Base-by-base conservation (phyloP, 2,329 filamentous ascomycete species). In the Apiospora koreana region DNA sequence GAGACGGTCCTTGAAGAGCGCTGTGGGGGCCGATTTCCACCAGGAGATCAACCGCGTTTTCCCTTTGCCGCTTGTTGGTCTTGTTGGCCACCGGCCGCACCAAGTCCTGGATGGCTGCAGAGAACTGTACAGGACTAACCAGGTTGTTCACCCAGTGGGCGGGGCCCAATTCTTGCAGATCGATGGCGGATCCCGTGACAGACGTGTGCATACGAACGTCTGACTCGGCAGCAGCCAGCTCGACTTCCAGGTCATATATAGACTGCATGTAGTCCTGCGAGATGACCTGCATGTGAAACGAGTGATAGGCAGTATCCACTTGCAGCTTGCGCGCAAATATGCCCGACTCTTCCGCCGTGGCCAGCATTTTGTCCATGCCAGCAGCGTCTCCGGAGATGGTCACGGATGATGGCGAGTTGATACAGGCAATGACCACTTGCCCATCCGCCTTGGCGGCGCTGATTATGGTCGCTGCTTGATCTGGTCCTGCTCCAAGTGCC, bases 251-350 rank as follows among this genome's bases (percentile, higher is more conserved):
- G 16, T 23, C 18, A 67, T 70, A 50, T 50, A 79, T 72, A n/a
- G 74, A 71, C 9, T 71, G 28, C 31, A 74, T 67, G 69, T 80
- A 81, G 8, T 69, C 43, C 4, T 46, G 42, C 10, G 76, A 76
- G 14, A 79, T 73, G 1, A 73, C 72, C 0, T 68, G 68, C 79
- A 82, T 81, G 64, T 81, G 79, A 31, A 77, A 75, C 0, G 79
- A 80, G 62, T 80, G 79, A 64, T 79, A 76, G 7, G 74, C 75
- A 43, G 72, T 68, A 16, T 65, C 45, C 1, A 71, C 65, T 2
- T 74, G 72, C 16, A 76, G 71, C 7, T 71, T 50, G 23, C 74
- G 68, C 28, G 67, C 73, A 64, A 75, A 75, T 2, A 75, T 67
- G 1, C 72, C 73, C 16, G 69, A 69, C 3, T 42, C 67, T 12